A percentile compares a stretch with the other conserved stretches of the same genome.
Evolutionary conservation across 129 eudicot species (phyloP).

Genomic region (Centella asiatica): DNA sequence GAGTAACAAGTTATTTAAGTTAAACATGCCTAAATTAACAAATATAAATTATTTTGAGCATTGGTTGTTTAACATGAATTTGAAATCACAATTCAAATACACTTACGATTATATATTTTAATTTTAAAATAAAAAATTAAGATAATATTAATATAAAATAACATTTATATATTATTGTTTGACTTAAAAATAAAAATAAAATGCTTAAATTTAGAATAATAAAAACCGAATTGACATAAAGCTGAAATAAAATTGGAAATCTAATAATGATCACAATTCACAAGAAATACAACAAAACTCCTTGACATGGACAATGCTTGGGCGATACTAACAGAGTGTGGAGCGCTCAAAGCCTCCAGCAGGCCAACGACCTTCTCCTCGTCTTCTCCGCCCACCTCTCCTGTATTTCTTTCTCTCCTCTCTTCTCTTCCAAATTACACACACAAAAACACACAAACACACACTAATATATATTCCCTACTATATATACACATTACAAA

Average conservation of each 20-base stretch:
- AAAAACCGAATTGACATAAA: too few relatives aligned
- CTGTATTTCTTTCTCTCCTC: background rate
- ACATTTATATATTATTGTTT: too few relatives aligned
- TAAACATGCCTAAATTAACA: too few relatives aligned
- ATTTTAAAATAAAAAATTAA: too few relatives aligned
- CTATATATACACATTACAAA: background rate
- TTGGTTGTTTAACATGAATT: too few relatives aligned
- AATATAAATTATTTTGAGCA: too few relatives aligned
- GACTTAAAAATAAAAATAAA: too few relatives aligned
- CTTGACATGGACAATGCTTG: slow-evolving; percentile 17
- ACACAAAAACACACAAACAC: background rate
- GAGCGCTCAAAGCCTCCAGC: slow-evolving; percentile 14
- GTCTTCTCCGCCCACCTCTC: slow-evolving; percentile 76
- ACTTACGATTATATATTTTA: too few relatives aligned
- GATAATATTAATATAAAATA: too few relatives aligned
- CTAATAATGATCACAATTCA: background rate
- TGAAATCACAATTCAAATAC: too few relatives aligned
- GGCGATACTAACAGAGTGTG: slow-evolving; percentile 29
- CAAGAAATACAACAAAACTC: slow-evolving; percentile 9
- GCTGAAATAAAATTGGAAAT: background rate
- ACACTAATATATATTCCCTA: background rate
- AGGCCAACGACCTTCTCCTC: slow-evolving; percentile 31
- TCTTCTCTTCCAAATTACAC: background rate
- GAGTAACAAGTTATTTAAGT: too few relatives aligned
- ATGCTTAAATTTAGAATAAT: too few relatives aligned